Evolutionary conservation across 2,329 filamentous ascomycete species (phyloP).

Genomic region (Dactylonectria estremocensis): DNA sequence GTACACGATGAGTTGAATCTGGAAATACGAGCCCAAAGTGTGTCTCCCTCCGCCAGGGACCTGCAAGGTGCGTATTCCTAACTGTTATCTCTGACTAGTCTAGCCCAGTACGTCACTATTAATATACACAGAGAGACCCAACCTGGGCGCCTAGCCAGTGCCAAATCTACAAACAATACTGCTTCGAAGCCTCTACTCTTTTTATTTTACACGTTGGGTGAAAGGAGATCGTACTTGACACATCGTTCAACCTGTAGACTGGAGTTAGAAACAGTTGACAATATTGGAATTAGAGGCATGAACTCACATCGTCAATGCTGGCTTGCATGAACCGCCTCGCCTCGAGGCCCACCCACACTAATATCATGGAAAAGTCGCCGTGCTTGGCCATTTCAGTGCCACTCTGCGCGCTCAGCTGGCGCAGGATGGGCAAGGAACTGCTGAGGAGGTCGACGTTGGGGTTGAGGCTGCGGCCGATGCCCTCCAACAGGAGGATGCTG

Average conservation of each 20-base stretch:
- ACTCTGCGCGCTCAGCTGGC: constrained; percentile 86
- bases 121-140: not conserved
- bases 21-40: not conserved
- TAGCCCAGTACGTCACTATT: constrained; percentile 3
- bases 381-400: constrained; percentile 78
- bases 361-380: constrained; percentile 87
- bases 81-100: not conserved
- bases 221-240: constrained; percentile 91
- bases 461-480: constrained; percentile 90
- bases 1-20: not conserved
- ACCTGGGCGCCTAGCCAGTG: constrained; percentile 36
- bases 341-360: constrained; percentile 93
- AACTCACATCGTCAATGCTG: constrained; percentile 86
- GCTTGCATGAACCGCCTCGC: constrained; percentile 90
- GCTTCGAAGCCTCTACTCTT: constrained; percentile 28
- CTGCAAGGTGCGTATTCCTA: not conserved
- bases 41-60: not conserved
- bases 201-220: constrained; percentile 81
- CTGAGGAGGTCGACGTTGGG: constrained; percentile 89
- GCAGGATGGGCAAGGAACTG: constrained; percentile 90
- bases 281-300: not conserved
- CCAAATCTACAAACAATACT: constrained; percentile 14
- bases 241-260: constrained; percentile 80
- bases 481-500: constrained; percentile 92
- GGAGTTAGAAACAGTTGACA: constrained; percentile 18